Evolutionary conservation across 2,329 filamentous ascomycete genomes (phyloP).

Genomic region (Neofusicoccum parvum): DNA sequence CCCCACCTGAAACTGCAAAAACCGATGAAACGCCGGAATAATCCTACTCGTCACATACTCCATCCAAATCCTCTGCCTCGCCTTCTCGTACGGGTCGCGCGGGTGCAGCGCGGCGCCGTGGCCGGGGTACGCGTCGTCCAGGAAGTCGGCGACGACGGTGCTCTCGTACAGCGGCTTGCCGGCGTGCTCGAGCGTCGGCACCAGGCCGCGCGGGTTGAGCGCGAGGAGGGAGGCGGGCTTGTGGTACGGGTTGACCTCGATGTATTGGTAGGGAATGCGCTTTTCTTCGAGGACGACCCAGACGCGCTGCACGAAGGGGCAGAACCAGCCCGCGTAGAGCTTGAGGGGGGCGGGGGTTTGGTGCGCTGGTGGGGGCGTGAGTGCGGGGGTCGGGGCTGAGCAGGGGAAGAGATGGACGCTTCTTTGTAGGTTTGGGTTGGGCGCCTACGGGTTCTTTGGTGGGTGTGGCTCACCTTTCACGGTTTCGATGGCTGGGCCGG

Average conservation of each 20-base stretch:
- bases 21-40: conserved; percentile 69
- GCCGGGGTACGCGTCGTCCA: conserved; percentile 69
- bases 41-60: conserved; percentile 70
- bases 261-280: conserved; percentile 65
- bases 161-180: conserved; percentile 71
- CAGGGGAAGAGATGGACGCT: too few species aligned
- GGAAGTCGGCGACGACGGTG: conserved; percentile 71
- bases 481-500: conserved; percentile 33
- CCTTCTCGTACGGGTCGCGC: conserved; percentile 64
- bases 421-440: neutral
- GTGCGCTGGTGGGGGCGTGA: conserved; percentile 29
- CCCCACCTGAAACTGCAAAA: conserved; percentile 49
- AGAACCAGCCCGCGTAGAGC: conserved; percentile 77
- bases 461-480: conserved; percentile 30
- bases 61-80: conserved; percentile 70
- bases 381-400: neutral
- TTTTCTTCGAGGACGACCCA: conserved; percentile 78
- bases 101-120: conserved; percentile 59
- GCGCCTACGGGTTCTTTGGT: neutral
- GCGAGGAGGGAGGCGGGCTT: conserved; percentile 69
- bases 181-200: conserved; percentile 66
- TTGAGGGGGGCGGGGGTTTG: conserved; percentile 56
- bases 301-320: conserved; percentile 65
- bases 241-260: conserved; percentile 77
- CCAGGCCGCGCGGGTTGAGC: conserved; percentile 74